A percentile compares a stretch with the other conserved stretches of the same genome.
Conservation (phyloP, 2,329 filamentous ascomycete species). For the Nemania diffusa region DNA sequence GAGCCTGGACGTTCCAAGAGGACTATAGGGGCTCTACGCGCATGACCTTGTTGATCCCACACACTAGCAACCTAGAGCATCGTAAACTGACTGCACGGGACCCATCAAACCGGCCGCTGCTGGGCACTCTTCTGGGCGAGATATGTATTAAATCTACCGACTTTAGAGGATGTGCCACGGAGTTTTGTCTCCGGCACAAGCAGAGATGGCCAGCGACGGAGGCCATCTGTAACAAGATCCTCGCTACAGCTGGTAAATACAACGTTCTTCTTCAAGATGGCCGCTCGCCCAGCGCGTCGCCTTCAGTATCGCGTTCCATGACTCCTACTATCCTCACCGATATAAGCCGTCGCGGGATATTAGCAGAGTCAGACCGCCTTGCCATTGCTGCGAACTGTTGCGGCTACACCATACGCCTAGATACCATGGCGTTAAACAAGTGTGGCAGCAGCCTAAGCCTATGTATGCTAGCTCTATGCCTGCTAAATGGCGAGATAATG, state of each 20-base stretch:
- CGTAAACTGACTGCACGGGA: constrained; percentile 39
- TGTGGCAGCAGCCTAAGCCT: constrained; percentile 43
- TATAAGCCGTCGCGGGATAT: constrained; percentile 41
- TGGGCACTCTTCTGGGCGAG: constrained; percentile 42
- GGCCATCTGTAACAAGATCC: constrained; percentile 42
- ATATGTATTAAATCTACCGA: constrained; percentile 44
- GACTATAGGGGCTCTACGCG: constrained; percentile 45
- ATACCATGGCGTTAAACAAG: constrained; percentile 39
- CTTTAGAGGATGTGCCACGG: constrained; percentile 42
- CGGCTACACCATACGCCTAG: constrained; percentile 43
- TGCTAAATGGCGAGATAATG: constrained; percentile 48
- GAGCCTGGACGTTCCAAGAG: constrained; percentile 49
- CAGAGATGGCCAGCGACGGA: constrained; percentile 34
- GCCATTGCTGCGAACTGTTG: constrained; percentile 48
- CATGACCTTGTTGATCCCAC: constrained; percentile 47
- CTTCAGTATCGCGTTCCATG: constrained; percentile 45
- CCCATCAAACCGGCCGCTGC: constrained; percentile 31
- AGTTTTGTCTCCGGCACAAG: constrained; percentile 45
- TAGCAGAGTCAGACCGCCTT: constrained; percentile 45
- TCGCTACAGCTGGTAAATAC: constrained; percentile 44
- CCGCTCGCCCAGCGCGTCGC: constrained; percentile 17
- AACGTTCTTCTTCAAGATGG: constrained; percentile 45
- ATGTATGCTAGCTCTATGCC: constrained; percentile 43
- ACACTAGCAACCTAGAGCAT: constrained; percentile 39
- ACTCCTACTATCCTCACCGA: constrained; percentile 46